Percentiles rank a stretch among this genome's conserved stretches.
phyloP scores from a whole-genome alignment of 2,329 filamentous ascomycete genomes.

The Aschersonia sp. region DNA sequence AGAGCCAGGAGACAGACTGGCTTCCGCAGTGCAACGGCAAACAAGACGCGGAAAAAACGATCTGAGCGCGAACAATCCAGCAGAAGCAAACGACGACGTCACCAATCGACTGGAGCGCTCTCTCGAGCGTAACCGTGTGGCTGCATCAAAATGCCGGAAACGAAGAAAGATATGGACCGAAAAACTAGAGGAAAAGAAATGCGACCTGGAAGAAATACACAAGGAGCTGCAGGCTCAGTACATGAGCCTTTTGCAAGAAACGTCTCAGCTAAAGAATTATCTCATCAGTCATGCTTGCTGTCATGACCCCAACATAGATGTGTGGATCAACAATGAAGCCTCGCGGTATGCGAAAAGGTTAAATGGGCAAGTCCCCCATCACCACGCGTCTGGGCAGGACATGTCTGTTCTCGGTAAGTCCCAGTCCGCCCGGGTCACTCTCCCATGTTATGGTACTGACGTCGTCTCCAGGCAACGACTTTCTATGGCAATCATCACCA shows the following conservation, averaged over 20 bases:
- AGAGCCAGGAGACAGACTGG: neutral
- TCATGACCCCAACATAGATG: conserved; percentile 36
- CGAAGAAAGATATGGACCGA: conserved; percentile 45
- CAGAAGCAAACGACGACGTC: neutral
- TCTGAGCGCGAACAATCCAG: neutral
- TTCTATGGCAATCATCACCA: neutral
- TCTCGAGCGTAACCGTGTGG: conserved; percentile 56
- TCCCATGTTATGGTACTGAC: neutral
- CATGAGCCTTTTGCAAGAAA: conserved; percentile 25
- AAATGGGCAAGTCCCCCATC: neutral
- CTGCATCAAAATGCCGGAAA: conserved; percentile 60
- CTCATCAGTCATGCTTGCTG: conserved; percentile 38
- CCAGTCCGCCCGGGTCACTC: neutral
- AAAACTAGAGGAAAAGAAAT: conserved; percentile 31
- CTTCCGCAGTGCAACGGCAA: neutral
- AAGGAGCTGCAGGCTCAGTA: conserved; percentile 27
- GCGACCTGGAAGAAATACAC: conserved; percentile 28
- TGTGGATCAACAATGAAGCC: conserved; percentile 38
- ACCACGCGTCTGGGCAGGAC: neutral
- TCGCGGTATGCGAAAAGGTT: conserved; percentile 25
- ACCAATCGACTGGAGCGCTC: conserved; percentile 33
- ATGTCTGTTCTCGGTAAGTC: conserved; percentile 1
- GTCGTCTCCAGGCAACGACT: neutral
- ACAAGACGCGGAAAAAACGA: neutral
- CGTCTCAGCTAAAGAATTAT: conserved; percentile 31